phyloP scores from a whole-genome alignment of 441 rosid species.

The Eutrema salsugineum region DNA sequence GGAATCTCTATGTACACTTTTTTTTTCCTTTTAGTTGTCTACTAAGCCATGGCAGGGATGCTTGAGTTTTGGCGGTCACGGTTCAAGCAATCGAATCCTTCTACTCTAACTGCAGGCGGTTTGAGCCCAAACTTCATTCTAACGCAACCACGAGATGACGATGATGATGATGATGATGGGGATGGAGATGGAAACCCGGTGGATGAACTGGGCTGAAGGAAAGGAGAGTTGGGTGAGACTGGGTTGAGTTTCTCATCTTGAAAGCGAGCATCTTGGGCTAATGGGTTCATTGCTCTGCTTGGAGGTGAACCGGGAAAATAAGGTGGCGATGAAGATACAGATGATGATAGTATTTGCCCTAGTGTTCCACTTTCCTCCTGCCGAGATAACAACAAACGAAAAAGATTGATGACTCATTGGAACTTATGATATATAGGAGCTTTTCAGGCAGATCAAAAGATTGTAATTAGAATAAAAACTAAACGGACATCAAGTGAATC shows the following conservation, averaged over 20 bases:
- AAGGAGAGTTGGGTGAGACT: constrained; percentile 30
- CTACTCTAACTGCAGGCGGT: constrained; percentile 92
- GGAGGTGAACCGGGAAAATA: constrained; percentile 86
- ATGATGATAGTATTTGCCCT: constrained; percentile 38
- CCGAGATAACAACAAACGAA: background rate
- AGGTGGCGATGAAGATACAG: constrained; percentile 64
- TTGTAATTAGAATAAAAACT: background rate
- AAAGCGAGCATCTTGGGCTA: constrained; percentile 73
- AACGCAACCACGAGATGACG: constrained; percentile 58
- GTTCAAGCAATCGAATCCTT: constrained; percentile 96
- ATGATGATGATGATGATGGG: constrained; percentile 42
- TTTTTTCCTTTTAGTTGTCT: constrained; percentile 4
- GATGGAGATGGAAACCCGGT: constrained; percentile 38
- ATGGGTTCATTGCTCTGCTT: constrained; percentile 68
- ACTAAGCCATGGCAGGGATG: constrained; percentile 95
- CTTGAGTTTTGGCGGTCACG: constrained; percentile 90
- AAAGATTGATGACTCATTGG: too few species aligned
- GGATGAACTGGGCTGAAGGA: constrained; percentile 26
- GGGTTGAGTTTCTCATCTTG: constrained; percentile 46
- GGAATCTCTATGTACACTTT: constrained; percentile 54
- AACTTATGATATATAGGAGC: background rate
- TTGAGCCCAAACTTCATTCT: constrained; percentile 73
- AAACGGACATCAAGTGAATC: background rate
- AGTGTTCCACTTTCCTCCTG: constrained; percentile 58
- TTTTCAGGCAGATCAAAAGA: background rate